Evolutionary conservation across 257 asterid genomes (phyloP), one percentile per base, ranked within the genome.

Genomic region (Lycium barbarum): DNA sequence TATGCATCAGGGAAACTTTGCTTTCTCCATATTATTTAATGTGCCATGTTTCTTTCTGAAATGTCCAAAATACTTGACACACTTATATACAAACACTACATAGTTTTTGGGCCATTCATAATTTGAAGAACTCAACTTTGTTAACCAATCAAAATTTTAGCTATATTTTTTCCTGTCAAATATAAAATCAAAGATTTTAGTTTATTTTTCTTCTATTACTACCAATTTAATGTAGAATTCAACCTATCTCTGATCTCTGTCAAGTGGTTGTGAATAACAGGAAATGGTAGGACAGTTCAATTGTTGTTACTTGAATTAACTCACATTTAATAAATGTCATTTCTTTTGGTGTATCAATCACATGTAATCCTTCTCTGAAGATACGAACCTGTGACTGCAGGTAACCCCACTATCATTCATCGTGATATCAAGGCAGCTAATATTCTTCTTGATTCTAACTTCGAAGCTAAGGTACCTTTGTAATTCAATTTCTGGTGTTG

Each of bases 351-450:
- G 53, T 26, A 61, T 11, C 62, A 63, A 63, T 13, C 14, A 17
- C 49, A 22, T 12, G 63, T 53, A 66, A 20, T 67, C 18, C 0
- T 33, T 12, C 11, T 40, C 83, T 85, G 18, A 81, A 43, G 55
- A 35, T 70, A 45, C 45, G 1, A 80, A n/a, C 33, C 5, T 57
- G 55, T 80, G 81, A 35, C 84, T 86, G 81, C 83, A 86, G 89
- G 89, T 49, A 73, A 86, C 84, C 89, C 89, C 45, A 81, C 85
- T 12, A 86, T 86, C 22, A 86, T 86, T 66, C 89, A 86, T 86
- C 89, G 87, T 14, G 89, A 86, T 61, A 86, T 86, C 73, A 86
- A 86, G 76, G 87, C 87, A 9, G 79, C 89, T 45, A 86, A 86
- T 71, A 84, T 86, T 86, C 87, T 86, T 79, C 84, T 86, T n/a